Conservation (phyloP, 306 rosid species). For the Lagenaria siceraria region DNA sequence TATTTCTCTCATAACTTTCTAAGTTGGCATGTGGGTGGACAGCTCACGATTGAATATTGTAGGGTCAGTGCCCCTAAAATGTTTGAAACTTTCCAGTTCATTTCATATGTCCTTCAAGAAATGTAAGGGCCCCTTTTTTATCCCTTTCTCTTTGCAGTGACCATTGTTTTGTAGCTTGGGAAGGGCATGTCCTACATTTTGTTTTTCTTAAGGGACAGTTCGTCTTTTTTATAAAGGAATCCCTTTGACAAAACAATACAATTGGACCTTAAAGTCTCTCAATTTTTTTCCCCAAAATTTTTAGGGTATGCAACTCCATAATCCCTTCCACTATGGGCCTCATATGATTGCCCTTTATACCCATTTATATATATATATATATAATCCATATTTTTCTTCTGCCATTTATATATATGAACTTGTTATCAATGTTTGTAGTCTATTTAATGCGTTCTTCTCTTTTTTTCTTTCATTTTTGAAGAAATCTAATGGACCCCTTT, state of each 20-base stretch:
- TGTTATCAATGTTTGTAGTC: background rate
- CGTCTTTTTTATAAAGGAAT: background rate
- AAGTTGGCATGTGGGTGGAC: conserved; percentile 26
- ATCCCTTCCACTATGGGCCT: background rate
- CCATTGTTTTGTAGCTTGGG: background rate
- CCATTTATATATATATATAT: background rate
- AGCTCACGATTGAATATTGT: conserved; percentile 22
- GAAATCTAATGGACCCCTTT: background rate
- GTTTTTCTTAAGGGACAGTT: background rate
- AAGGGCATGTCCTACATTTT: conserved; percentile 6
- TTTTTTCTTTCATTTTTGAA: background rate
- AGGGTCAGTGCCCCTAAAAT: conserved; percentile 29
- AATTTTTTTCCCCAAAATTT: background rate
- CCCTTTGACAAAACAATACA: background rate
- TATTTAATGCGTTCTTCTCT: background rate
- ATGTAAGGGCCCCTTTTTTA: background rate
- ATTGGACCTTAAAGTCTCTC: background rate
- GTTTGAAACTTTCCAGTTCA: conserved; percentile 22
- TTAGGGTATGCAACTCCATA: background rate
- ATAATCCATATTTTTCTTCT: background rate
- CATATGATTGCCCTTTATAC: background rate
- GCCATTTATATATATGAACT: background rate
- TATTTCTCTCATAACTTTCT: conserved; percentile 13
- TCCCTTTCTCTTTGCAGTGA: background rate
- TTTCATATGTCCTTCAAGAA: background rate